Base-by-base conservation (phyloP, 2,329 filamentous ascomycete genomes). In the Leptographium flavum region DNA sequence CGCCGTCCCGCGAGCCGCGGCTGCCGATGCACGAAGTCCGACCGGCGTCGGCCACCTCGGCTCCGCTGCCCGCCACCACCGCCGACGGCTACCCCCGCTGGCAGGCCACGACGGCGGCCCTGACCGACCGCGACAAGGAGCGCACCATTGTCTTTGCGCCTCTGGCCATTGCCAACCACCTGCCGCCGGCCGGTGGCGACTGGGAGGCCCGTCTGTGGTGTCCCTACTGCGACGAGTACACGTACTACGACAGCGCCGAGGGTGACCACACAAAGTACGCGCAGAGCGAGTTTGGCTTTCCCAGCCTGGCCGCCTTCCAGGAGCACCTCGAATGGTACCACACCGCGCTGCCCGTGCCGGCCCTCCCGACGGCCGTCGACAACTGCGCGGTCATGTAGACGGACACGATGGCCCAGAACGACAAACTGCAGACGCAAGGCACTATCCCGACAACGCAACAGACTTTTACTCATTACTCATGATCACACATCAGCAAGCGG, bases 291-390 rank as follows among this genome's bases (percentile, higher is more conserved):
- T 53, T 52, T 30, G 67, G 66, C 4, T 74, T 75, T 53, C 65
- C 66, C 37, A 64, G 67, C 50, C 55, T 79, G 38, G 59, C 56
- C 15, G 61, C 62, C 15, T 68, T 77, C 32, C 68, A 69, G 55
- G 67, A 69, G 47, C 74, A 79, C 51, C 61, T 79, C 25, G 70
- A 70, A 52, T 78, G 74, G 74, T 63, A 67, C 49, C 74, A 78
- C 50, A 65, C 64, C 7, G 59, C 63, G 1, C 55, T 64, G 45
- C 63, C 66, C 3, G 52, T 67, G 47, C 58, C 60, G 35, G 58
- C 58, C 28, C 40, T 63, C 31, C 58, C 61, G 2, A 52, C 57
- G 28, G 50, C 54, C 37, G 53, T 58, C 33, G 57, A 59, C 22
- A 69, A 56, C 30, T 77, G 73, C 51, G 51, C 47, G 38, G 30